Conservation (phyloP, 345 rosid species). For the Lagerstroemia speciosa region DNA sequence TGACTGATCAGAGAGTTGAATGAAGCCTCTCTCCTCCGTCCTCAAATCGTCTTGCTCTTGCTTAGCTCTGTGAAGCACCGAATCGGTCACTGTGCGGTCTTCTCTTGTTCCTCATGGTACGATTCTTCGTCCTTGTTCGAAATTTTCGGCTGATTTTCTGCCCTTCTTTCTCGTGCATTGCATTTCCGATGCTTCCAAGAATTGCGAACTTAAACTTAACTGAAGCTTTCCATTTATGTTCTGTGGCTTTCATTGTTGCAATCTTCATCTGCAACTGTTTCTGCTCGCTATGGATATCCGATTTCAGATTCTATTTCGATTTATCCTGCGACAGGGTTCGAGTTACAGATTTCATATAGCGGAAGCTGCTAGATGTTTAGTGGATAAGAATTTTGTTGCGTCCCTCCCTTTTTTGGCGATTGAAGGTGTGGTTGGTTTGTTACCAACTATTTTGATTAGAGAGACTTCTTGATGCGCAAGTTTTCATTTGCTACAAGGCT, state of each 20-base stretch:
- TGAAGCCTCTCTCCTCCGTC: too few species aligned
- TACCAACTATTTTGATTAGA: background rate
- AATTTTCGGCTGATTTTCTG: background rate
- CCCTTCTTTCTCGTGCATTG: background rate
- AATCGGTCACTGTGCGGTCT: background rate
- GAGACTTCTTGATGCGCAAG: background rate
- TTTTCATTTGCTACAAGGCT: background rate
- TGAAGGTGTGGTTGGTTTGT: background rate
- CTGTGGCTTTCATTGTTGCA: background rate
- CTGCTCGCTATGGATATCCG: background rate
- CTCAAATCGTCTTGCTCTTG: too few species aligned
- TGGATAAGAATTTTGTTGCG: background rate
- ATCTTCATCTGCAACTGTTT: background rate
- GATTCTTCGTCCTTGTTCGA: conserved; percentile 1
- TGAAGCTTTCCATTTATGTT: background rate
- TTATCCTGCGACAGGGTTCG: background rate
- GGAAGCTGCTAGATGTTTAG: background rate
- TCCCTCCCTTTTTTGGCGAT: background rate
- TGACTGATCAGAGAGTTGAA: too few species aligned
- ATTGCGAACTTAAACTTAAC: background rate
- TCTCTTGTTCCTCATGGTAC: conserved; percentile 2
- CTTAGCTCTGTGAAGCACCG: background rate
- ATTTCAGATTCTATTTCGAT: background rate
- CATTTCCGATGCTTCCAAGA: too few species aligned
- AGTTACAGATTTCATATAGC: background rate